These are phyloP conservation scores for Lumnitzera littorea DNA, from an alignment of 345 rosid genomes.

Conservation along the genomic window DNA sequence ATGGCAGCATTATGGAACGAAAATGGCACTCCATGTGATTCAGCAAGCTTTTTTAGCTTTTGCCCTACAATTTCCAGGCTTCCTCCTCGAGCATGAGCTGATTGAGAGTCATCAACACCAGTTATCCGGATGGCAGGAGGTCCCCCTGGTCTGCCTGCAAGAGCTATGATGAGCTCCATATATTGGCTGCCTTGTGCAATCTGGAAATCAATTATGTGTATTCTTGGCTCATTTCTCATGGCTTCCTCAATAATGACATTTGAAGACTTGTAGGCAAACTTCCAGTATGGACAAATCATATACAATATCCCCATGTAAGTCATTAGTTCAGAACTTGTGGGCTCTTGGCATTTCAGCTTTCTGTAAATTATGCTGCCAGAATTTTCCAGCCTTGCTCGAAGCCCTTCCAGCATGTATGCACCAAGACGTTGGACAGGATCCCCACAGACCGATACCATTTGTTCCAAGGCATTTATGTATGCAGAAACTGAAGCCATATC, in stretches of 20 bases:
- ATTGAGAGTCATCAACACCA: constrained; percentile 89
- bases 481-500: constrained; percentile 42
- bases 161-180: constrained; percentile 46
- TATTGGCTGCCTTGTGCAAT: constrained; percentile 64
- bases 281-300: constrained; percentile 83
- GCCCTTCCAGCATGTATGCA: constrained; percentile 91
- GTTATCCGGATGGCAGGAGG: constrained; percentile 70
- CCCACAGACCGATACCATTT: constrained; percentile 85
- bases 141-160: constrained; percentile 58
- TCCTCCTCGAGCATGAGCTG: constrained; percentile 87
- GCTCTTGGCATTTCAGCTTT: constrained; percentile 73
- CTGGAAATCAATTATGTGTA: constrained; percentile 67
- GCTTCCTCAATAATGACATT: constrained; percentile 65
- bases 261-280: constrained; percentile 76
- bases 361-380: constrained; percentile 85
- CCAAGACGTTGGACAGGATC: constrained; percentile 78
- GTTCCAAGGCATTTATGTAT: constrained; percentile 62
- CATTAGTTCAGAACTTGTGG: constrained; percentile 84
- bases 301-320: constrained; percentile 80
- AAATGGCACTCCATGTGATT: constrained; percentile 50
- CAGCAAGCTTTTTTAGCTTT: constrained; percentile 43
- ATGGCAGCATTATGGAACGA: constrained; percentile 75
- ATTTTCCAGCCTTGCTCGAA: constrained; percentile 76
- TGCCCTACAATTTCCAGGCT: constrained; percentile 68
- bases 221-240: constrained; percentile 43